Base-by-base conservation (phyloP, 345 rosid genomes). In the Cochlearia excelsa region DNA sequence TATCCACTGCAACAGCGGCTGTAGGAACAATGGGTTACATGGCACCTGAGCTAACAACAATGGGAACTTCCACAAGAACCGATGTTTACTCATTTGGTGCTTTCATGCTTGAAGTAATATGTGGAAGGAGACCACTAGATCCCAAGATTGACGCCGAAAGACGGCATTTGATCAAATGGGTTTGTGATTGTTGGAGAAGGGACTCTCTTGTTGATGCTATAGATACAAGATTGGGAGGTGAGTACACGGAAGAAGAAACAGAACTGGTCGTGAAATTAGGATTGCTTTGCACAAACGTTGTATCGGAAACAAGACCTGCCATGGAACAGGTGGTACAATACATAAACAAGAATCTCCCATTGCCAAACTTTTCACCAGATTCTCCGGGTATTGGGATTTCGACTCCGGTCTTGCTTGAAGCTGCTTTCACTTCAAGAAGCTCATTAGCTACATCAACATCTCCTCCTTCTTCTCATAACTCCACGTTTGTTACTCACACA, bases 21-120 rank as follows among this genome's bases (percentile, higher is more conserved):
- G 85, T 87, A 3, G 94, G 98, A 57, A 91, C 98, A 5, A 63
- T 91, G 65, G 84, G 81, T 4, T 77, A 80, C 44, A 50, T 80
- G 54, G 84, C 79, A 61, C 79, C 81, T 9, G 81, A 80, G 56
- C 46, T 77, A 49, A 50, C 60, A 10, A 64, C 61, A 58, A 72
- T 60, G 4, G 78, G 78, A 31, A 75, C 79, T 43, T 59, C 75
- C 3, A 63, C 70, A 2, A 49, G 56, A 42, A 62, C 78, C 0
- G 84, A 77, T 70, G 74, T 77, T 7, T 77, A 65, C 28, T 65
- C 81, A 9, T 80, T 80, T 46, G 81, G 84, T 4, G 72, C 51
- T 23, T 63, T 75, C 44, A 57, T 77, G 70, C 79, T 80, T 1
- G 79, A 77, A 51, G 81, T 80, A 30, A 71, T 68, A 0, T 72